Base-by-base conservation (phyloP, 495 filamentous ascomycete species). In the Podospora anserina region DNA sequence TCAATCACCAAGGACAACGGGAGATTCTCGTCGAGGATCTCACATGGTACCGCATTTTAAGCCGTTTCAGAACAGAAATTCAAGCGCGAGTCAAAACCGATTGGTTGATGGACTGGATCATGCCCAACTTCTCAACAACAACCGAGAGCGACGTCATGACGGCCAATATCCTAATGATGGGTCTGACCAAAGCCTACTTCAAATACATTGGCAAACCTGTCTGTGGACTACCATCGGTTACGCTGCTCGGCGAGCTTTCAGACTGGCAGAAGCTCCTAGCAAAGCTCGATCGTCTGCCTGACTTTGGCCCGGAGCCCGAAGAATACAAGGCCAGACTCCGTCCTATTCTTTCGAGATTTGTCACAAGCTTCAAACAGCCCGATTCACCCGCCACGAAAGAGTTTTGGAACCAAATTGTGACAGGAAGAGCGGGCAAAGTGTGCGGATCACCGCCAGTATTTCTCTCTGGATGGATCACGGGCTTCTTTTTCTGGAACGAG, bases 401-500 rank as follows among this genome's bases (percentile, higher is more conserved):
- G 4, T 87, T 87, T 71, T 87, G 84, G 84, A 71, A 75, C 44
- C 64, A 65, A 18, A 80, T 82, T 59, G 80, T 73, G 9, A 49
- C 59, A 13, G 71, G 65, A 15, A 20, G 26, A 13, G 56, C 23
- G 2, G 54, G 2, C 20, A 73, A 54, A 1, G 27, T 63, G 15
- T 69, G 65, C 27, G 78, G 78, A 4, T 77, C 72, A 34, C 77
- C 78, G 2, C 68, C 77, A 1, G 39, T 61, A 2, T 74, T 68
- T 57, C 62, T 81, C 3, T 79, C 76, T 0, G 83, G 84, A 19
- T 85, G 82, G 83, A 77, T 84, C 68, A 79, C 80, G 0, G 84
- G 77, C 0, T 86, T 86, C 72, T 80, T 75, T 49, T 82, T 79
- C 71, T 85, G 83, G 83, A 59, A 78, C 26, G 74, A 69, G 7